Base-by-base conservation (phyloP, 2,329 filamentous ascomycete species). In the Venturia effusa region DNA sequence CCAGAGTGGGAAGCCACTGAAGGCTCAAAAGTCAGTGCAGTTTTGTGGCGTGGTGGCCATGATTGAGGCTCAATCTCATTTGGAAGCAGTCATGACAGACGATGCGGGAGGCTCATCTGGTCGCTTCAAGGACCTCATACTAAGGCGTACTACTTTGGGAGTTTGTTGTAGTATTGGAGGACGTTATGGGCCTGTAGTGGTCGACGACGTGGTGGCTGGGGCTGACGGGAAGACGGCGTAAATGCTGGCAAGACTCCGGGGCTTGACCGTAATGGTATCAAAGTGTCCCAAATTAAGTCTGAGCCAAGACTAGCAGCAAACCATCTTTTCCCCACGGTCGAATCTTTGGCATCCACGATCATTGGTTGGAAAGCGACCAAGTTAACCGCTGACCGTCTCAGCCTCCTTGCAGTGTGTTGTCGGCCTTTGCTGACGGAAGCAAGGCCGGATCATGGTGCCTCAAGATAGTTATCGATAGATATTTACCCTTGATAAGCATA, bases 21-120 rank as follows among this genome's bases (percentile, higher is more conserved):
- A 17, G 51, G 51, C 51, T 57, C 51, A 10, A 19, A 32, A 13
- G 27, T 1, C 30, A 34, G 5, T n/a, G 17, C 3, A 55, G 51
- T n/a, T 55, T 55, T 55, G 51, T 34, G 51, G 51, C 51, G 27
- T 27, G 27, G 51, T 57, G 27, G 30, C 51, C 51, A 19, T 57
- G 51, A 15, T 34, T 32, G 51, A 34, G 51, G 51, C 51, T 57
- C 51, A 57, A 57, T 57, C 51, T 57, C 51, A 57, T 57, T 30
- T 57, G 27, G 27, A 57, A 30, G 51, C 27, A 57, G 5, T 30
- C 51, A 57, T 57, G 10, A 34, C 30, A 24, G 51, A 19, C 34
- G 30, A 34, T 32, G 4, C 13, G 13, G 27, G 30, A 57, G 30
- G 51, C 51, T 57, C 30, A 57, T 57, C 24, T 32, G 4, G 30